phyloP scores from a whole-genome alignment of 2,329 filamentous ascomycete genomes.

The Alternaria sp. region DNA sequence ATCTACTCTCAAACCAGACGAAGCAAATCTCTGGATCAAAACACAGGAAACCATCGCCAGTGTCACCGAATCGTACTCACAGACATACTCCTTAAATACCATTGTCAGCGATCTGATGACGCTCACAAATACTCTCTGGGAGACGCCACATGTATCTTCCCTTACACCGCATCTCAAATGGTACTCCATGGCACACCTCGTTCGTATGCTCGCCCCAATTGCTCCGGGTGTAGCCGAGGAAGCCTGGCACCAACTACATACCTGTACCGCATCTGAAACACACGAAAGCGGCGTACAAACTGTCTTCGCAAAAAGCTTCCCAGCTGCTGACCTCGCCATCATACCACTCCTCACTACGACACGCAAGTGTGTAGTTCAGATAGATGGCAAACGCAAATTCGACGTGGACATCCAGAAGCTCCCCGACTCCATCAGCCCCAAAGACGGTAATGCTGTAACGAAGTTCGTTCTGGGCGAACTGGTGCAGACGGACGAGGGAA shows the following conservation, averaged over 20 bases:
- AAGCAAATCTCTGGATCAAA: slow-evolving; percentile 66
- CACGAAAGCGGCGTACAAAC: slow-evolving; percentile 18
- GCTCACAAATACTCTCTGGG: slow-evolving; percentile 70
- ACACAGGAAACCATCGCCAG: slow-evolving; percentile 73
- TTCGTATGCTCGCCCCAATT: slow-evolving; percentile 80
- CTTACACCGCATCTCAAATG: slow-evolving; percentile 57
- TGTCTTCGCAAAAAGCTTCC: slow-evolving; percentile 65
- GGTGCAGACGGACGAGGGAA: slow-evolving; percentile 67
- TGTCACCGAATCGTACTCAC: slow-evolving; percentile 73
- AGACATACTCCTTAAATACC: slow-evolving; percentile 81
- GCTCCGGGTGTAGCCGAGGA: slow-evolving; percentile 83
- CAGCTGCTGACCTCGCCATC: slow-evolving; percentile 59
- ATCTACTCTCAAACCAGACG: slow-evolving; percentile 32
- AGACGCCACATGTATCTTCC: slow-evolving; percentile 42
- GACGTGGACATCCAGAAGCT: slow-evolving; percentile 69
- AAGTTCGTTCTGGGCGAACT: slow-evolving; percentile 70
- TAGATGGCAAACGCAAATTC: slow-evolving; percentile 81
- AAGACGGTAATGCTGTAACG: slow-evolving; percentile 53
- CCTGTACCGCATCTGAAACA: slow-evolving; percentile 18
- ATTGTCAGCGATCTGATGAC: slow-evolving; percentile 83
- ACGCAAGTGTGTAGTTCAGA: slow-evolving; percentile 71
- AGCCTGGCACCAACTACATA: slow-evolving; percentile 71
- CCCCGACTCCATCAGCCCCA: slow-evolving; percentile 34
- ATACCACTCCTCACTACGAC: slow-evolving; percentile 61
- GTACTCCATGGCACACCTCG: slow-evolving; percentile 63